A percentile compares a stretch with the other conserved stretches of the same genome.
phyloP scores from a whole-genome alignment of 1,284 basidiomycete genomes.

The Moesziomyces parantarcticus region DNA sequence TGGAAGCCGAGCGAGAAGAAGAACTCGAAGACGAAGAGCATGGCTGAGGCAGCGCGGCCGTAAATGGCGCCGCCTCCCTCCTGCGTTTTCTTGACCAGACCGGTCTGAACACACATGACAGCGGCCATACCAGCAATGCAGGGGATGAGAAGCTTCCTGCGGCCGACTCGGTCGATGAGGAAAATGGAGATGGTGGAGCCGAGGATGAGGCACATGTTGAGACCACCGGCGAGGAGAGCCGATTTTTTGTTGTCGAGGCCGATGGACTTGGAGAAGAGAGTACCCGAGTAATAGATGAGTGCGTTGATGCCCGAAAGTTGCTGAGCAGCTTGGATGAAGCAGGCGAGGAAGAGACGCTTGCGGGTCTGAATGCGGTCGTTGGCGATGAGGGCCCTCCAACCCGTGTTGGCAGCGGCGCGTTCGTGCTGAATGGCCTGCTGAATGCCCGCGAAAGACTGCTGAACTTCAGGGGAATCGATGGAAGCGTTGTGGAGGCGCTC shows the following conservation, averaged over 20 bases:
- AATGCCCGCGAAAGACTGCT: constrained; percentile 69
- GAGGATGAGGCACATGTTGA: constrained; percentile 77
- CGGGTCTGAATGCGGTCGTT: constrained; percentile 75
- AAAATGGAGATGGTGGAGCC: constrained; percentile 74
- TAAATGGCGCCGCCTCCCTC: constrained; percentile 67
- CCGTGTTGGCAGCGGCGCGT: constrained; percentile 45
- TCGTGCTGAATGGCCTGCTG: constrained; percentile 60
- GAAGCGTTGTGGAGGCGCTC: constrained; percentile 75
- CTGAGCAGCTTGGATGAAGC: constrained; percentile 78
- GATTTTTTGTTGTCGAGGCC: constrained; percentile 74
- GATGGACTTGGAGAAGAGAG: constrained; percentile 67
- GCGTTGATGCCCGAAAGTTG: constrained; percentile 77
- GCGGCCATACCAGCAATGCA: constrained; percentile 76
- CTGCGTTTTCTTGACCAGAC: constrained; percentile 71
- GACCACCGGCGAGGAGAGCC: constrained; percentile 77
- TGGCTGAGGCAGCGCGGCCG: constrained; percentile 72
- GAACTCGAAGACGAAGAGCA: constrained; percentile 76
- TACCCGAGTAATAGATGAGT: constrained; percentile 73
- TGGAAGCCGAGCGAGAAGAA: constrained; percentile 79
- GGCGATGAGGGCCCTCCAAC: constrained; percentile 73
- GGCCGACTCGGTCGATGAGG: constrained; percentile 73
- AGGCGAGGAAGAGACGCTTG: constrained; percentile 73
- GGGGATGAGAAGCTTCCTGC: constrained; percentile 77
- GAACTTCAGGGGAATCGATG: constrained; percentile 72
- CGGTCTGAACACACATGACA: constrained; percentile 73